Evolutionary conservation across 1,284 basidiomycete genomes (phyloP).

Genomic region (Somion occarium): DNA sequence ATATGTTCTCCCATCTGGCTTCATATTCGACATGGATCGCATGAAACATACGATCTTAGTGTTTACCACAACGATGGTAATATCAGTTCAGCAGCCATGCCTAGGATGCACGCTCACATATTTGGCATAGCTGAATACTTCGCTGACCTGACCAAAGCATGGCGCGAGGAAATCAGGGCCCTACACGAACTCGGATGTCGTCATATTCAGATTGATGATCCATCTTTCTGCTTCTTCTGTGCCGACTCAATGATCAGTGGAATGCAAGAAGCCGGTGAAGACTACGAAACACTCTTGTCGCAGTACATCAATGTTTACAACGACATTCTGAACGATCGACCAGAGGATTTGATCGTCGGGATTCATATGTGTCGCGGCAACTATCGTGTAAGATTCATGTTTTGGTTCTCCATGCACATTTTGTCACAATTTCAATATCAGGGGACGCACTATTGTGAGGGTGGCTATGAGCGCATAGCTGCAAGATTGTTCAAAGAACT

Average conservation of each 20-base stretch:
- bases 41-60: conserved; percentile 49
- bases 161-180: conserved; percentile 65
- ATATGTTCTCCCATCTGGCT: conserved; percentile 74
- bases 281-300: conserved; percentile 57
- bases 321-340: conserved; percentile 52
- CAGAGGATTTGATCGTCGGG: conserved; percentile 59
- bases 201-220: conserved; percentile 72
- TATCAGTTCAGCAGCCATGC: conserved; percentile 12
- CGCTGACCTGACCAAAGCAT: conserved; percentile 63
- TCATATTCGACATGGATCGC: conserved; percentile 62
- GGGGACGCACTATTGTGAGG: conserved; percentile 68
- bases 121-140: conserved; percentile 58
- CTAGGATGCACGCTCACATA: conserved; percentile 14
- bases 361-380: conserved; percentile 80
- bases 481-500: conserved; percentile 62
- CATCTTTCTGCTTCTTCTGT: conserved; percentile 64
- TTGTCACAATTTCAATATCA: conserved; percentile 15
- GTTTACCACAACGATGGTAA: conserved; percentile 59
- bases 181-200: conserved; percentile 73
- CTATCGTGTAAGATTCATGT: conserved; percentile 43
- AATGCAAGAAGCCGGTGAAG: conserved; percentile 53
- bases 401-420: not conserved
- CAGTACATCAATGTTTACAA: conserved; percentile 71
- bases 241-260: conserved; percentile 50
- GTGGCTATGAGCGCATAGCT: conserved; percentile 71